Evolutionary conservation across 371 early-diverging fungal genomes (phyloP).

Genomic region (Mortierella sp.): DNA sequence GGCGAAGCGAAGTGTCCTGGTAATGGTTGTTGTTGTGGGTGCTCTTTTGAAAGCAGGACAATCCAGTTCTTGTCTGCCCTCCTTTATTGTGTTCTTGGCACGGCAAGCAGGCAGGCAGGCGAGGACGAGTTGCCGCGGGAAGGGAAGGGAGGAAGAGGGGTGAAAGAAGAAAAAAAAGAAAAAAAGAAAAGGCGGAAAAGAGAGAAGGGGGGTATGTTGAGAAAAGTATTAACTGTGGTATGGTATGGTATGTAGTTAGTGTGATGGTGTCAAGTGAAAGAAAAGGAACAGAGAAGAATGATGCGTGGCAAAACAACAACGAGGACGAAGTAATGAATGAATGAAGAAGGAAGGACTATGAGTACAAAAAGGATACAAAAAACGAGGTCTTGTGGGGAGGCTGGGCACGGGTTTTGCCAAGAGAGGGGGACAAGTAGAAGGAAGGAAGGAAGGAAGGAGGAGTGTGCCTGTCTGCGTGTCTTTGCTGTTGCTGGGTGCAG

Average conservation of each 20-base stretch:
- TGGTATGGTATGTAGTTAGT: background rate
- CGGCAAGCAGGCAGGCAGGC: background rate
- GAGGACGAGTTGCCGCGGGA: background rate
- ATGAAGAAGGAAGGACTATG: background rate
- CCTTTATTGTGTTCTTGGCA: conserved; percentile 1
- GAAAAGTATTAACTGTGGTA: background rate
- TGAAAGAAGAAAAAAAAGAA: background rate
- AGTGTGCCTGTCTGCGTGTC: no score
- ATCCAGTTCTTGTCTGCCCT: background rate
- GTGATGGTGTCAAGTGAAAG: background rate
- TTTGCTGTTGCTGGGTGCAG: no score
- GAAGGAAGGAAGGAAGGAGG: background rate
- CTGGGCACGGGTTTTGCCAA: conserved; percentile 7
- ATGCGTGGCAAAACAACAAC: background rate
- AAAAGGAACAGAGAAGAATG: background rate
- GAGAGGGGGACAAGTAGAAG: background rate
- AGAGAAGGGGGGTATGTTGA: background rate
- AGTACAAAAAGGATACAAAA: no score
- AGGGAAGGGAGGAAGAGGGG: conserved; percentile 8
- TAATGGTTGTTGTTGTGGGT: background rate
- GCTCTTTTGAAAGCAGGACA: background rate
- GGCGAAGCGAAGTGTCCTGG: background rate
- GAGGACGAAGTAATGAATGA: background rate
- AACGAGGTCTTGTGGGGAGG: conserved; percentile 5
- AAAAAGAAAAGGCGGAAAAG: background rate